Evolutionary conservation across 352 stramenopile species (phyloP), one percentile per base, ranked within the genome.

Genomic region (Pythium insidiosum): DNA sequence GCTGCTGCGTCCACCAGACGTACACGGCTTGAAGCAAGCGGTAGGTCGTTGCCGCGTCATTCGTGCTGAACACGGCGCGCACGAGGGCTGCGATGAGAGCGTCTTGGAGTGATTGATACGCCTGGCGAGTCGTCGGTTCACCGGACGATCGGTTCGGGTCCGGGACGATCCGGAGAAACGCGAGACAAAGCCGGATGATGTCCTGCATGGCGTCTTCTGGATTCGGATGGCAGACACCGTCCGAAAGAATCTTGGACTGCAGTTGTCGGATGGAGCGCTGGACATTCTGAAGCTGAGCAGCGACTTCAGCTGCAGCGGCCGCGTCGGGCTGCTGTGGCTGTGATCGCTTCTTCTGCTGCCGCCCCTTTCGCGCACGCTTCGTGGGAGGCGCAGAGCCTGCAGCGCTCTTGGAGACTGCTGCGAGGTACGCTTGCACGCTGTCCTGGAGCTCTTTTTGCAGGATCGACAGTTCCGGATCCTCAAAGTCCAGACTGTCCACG

Each of bases 281-380:
- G 18, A 86, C 41, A 23, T 84, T 66, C 13, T 46, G 42, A 10
- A 64, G 31, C 10, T 62, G 55, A 35, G 30, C 49, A n/a, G 37
- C 43, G 4, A 50, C 28, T 6, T 41, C 24, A 2, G 40, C 20
- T 20, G 21, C 28, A 4, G 20, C n/a, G 15, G 37, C 35, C 4
- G 48, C 48, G 10, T 33, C 10, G 4, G 37, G 28, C 5, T 16
- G 43, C 2, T 23, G 30, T 30, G 44, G 31, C 51, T 71, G 21
- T 18, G 48, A 23, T 73, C 73, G 44, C 47, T 86, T 86, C 57
- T 86, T 88, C 26, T 78, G 68, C 3, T 18, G 38, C 33, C 52
- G 35, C 21, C 51, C 51, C 38, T 59, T 59, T 24, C 51, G 51
- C n/a, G 7, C 5, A 1, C 76, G 61, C 43, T 88, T 88, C 13